Conservation (phyloP, 352 stramenopile genomes). For the Aphanomyces astaci region DNA sequence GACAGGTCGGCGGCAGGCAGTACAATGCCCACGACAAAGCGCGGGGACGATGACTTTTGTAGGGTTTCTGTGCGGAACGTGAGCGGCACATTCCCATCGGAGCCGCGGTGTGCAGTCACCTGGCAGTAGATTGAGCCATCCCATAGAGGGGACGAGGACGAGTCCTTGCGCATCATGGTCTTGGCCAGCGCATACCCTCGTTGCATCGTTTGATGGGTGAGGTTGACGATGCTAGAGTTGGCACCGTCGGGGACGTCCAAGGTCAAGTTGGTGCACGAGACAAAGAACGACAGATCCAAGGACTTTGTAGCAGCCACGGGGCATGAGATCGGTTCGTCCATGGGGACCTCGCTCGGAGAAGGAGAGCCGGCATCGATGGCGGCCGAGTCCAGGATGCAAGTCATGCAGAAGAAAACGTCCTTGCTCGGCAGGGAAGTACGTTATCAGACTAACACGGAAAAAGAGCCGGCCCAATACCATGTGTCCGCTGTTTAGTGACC, state of each 20-base stretch:
- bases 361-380: background rate
- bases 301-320: background rate
- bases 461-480: background rate
- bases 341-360: background rate
- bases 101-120: background rate
- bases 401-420: too few relatives aligned
- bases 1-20: background rate
- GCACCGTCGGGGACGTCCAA: background rate
- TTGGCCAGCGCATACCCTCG: constrained; percentile 1
- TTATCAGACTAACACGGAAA: background rate
- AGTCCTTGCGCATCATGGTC: constrained; percentile 11
- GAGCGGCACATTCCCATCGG: background rate
- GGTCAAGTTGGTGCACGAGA: background rate
- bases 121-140: background rate
- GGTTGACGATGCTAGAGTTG: background rate
- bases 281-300: background rate
- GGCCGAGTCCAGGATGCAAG: background rate
- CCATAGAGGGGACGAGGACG: background rate
- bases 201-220: constrained; percentile 3
- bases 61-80: background rate
- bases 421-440: background rate
- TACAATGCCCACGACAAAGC: background rate
- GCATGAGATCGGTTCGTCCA: background rate
- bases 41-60: background rate
- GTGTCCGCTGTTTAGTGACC: too few relatives aligned